Base-by-base conservation (phyloP, 1,284 basidiomycete species). In the Polyporus tsugae region DNA sequence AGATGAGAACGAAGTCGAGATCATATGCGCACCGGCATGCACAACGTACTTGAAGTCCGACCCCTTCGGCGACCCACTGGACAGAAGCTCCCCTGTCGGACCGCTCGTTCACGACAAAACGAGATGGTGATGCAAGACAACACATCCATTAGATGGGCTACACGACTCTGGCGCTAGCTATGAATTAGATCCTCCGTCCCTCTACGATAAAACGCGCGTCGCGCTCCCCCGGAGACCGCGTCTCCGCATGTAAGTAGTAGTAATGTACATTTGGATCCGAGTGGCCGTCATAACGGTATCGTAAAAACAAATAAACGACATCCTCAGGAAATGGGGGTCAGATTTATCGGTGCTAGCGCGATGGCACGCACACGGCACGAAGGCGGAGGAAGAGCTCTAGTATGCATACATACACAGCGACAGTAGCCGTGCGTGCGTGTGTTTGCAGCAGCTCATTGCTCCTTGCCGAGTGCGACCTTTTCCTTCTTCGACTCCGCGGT, bases 401-500 rank as follows among this genome's bases (percentile, higher is more conserved):
- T 5, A 15, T 57, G 17, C 19, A 41, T 41, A 60, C 52, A 35
- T 25, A 53, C 52, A 25, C 13, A 10, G 33, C 52, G 2, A 17
- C 52, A 17, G 52, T 10, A n/a, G 46, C 46, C n/a, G 46, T 49
- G 17, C 25, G 29, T 4, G 61, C 36, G 19, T 39, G 53, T 64
- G 3, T 52, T 17, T 17, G 15, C 41, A 42, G 46, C 60, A 15
- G 42, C 29, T 75, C 67, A 75, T 42, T 67, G 67, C 33, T 75
- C 71, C 70, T 75, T 75, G 7, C 72, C 73, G 19, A 70, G 64
- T 19, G 69, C 68, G 17, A 44, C 55, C 68, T 75, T 73, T 65
- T 70, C 64, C 57, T 71, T 64, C 67, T 73, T 69, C 44, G 68
- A 68, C 70, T 79, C 75, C 15, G 66, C 67, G 44, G 72, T 76